Base-by-base conservation (phyloP, 2,329 filamentous ascomycete species). In the Penicillium glabrum region DNA sequence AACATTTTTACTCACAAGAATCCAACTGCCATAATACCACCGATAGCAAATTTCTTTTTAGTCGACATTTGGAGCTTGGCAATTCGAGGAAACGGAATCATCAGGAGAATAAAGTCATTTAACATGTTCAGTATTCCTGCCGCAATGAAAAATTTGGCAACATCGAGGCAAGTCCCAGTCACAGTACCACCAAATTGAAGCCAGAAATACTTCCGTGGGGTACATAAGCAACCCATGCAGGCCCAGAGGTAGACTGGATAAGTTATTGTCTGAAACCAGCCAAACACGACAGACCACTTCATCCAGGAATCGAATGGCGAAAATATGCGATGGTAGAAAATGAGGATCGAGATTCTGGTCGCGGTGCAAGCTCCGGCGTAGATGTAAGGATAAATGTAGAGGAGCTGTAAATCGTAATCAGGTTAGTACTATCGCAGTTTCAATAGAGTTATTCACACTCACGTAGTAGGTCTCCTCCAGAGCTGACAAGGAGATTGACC, bases 201-300 rank as follows among this genome's bases (percentile, higher is more conserved):
- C 63, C 63, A 65, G 49, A 62, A 63, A 37, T 51, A 57, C 10
- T 47, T 31, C 5, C 57, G 9, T 1, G 63, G 63, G 16, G 37
- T 43, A 33, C 63, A 65, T 5, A 51, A 33, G 19, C 44, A 58
- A 3, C 46, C 50, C 54, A 61, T 63, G 23, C 46, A 53, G 16
- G 54, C 46, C 54, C 54, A 60, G 7, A 63, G 21, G n/a, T 56
- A 53, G 31, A 59, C 52, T 2, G 57, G 57, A 37, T 64, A 61
- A 0, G 45, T 47, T 9, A 61, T 16, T 8, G 56, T 54, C 35
- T 51, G 46, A 19, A 43, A 26, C 43, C 54, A 31, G 21, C 51
- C 43, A 19, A 41, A 27, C 14, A 39, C 11, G n/a, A 21, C 43
- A 2, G 47, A 23, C 26, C 26, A 37, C 54, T 53, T 54, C 29